Conservation (phyloP, 352 stramenopile species). For the Phytophthora colocasiae region DNA sequence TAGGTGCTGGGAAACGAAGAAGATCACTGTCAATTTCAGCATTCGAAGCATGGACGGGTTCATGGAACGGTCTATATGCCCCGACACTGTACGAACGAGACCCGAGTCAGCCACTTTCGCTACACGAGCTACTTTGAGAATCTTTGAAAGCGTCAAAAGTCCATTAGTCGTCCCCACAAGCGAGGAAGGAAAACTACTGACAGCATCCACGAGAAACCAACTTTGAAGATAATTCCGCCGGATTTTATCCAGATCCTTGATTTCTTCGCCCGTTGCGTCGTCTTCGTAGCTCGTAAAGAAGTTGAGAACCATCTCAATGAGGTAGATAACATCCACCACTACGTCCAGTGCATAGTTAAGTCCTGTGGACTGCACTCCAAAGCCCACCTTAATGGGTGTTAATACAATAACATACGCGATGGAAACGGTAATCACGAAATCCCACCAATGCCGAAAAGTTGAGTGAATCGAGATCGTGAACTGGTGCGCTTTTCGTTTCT, state of each 20-base stretch:
- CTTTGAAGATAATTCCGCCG: slow-evolving; percentile 61
- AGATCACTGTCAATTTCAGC: slow-evolving; percentile 71
- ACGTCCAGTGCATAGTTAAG: slow-evolving; percentile 51
- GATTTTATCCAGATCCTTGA: slow-evolving; percentile 65
- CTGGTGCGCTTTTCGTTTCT: slow-evolving; percentile 52
- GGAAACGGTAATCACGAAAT: slow-evolving; percentile 59
- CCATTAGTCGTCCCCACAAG: slow-evolving; percentile 41
- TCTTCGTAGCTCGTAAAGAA: slow-evolving; percentile 77
- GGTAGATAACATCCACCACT: slow-evolving; percentile 62
- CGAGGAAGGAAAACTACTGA: slow-evolving; percentile 63
- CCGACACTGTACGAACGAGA: slow-evolving; percentile 55
- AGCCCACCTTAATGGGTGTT: slow-evolving; percentile 66
- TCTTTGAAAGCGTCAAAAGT: slow-evolving; percentile 54
- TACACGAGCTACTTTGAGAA: slow-evolving; percentile 64
- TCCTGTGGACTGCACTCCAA: slow-evolving; percentile 42
- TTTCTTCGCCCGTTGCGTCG: slow-evolving; percentile 64
- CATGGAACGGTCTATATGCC: slow-evolving; percentile 67
- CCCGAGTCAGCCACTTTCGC: slow-evolving; percentile 62
- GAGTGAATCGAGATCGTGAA: slow-evolving; percentile 73
- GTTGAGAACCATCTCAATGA: slow-evolving; percentile 64
- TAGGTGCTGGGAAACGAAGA: slow-evolving; percentile 76
- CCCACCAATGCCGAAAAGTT: slow-evolving; percentile 66
- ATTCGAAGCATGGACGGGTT: slow-evolving; percentile 77
- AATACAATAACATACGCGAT: slow-evolving; percentile 63
- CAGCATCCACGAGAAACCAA: slow-evolving; percentile 59